A percentile compares a stretch with the other conserved stretches of the same genome.
phyloP scores from a whole-genome alignment of 2,329 filamentous ascomycete species.

The Aspergillus ruber region DNA sequence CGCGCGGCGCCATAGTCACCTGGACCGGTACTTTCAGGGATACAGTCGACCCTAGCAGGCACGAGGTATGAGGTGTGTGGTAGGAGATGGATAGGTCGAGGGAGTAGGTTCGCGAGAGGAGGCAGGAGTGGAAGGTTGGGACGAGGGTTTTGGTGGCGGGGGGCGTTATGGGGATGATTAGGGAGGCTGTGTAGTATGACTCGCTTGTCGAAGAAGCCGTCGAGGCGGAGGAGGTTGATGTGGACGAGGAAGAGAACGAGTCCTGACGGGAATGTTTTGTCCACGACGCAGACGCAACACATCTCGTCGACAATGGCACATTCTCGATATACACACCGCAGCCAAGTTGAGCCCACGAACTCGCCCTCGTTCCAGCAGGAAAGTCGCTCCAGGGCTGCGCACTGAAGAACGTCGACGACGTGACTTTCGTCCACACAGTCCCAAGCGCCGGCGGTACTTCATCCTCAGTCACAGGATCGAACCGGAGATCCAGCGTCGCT shows the following conservation, averaged over 20 bases:
- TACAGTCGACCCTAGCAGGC: constrained; percentile 32
- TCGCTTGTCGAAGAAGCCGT: constrained; percentile 38
- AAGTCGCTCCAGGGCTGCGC: constrained; percentile 45
- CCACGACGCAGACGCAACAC: constrained; percentile 54
- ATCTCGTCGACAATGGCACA: constrained; percentile 49
- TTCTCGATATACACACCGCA: constrained; percentile 50
- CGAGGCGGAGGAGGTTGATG: constrained; percentile 23
- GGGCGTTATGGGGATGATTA: constrained; percentile 58
- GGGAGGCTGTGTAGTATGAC: constrained; percentile 55
- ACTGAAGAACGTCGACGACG: constrained; percentile 53
- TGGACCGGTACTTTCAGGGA: constrained; percentile 41
- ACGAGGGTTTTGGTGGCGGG: constrained; percentile 57
- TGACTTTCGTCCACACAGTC: constrained; percentile 49
- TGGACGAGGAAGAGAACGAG: constrained; percentile 22
- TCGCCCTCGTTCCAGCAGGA: constrained; percentile 38
- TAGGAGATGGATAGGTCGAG: constrained; percentile 55
- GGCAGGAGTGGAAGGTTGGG: constrained; percentile 64
- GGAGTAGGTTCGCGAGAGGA: constrained; percentile 57
- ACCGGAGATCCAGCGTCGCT: constrained; percentile 52
- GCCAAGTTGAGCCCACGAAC: constrained; percentile 35
- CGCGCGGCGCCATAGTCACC: constrained; percentile 16
- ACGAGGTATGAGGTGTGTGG: constrained; percentile 41
- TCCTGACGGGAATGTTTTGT: constrained; percentile 37
- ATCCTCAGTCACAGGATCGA: constrained; percentile 49
- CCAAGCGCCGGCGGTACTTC: constrained; percentile 49